These are phyloP conservation scores for Fusarium redolens DNA, from an alignment of 2,329 filamentous ascomycete species.

Conservation along the genomic window DNA sequence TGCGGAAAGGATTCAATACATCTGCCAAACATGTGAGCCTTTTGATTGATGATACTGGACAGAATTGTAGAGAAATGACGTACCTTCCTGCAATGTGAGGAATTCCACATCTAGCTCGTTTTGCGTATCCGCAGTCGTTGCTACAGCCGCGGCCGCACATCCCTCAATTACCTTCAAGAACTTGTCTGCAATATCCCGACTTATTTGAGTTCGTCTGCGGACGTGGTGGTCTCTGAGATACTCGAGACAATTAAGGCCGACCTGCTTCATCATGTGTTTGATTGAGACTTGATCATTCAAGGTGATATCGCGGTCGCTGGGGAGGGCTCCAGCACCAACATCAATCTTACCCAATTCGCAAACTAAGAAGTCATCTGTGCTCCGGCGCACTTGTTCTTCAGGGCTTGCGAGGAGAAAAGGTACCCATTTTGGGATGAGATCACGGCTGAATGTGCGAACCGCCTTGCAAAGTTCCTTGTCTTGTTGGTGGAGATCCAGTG, in stretches of 20 bases:
- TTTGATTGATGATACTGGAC: conserved; percentile 4
- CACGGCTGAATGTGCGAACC: conserved; percentile 40
- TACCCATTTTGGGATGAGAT: conserved; percentile 58
- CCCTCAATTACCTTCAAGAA: conserved; percentile 57
- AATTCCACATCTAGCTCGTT: conserved; percentile 49
- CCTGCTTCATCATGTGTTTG: conserved; percentile 46
- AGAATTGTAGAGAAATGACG: conserved; percentile 10
- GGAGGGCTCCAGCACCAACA: conserved; percentile 35
- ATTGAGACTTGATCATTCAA: conserved; percentile 40
- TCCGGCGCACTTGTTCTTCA: conserved; percentile 55
- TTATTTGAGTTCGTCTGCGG: conserved; percentile 54
- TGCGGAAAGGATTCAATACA: conserved; percentile 61
- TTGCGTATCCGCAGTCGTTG: conserved; percentile 45
- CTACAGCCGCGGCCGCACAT: conserved; percentile 56
- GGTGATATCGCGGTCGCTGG: conserved; percentile 46
- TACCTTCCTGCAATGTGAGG: conserved; percentile 43
- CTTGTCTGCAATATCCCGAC: conserved; percentile 54
- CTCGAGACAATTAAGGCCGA: conserved; percentile 59
- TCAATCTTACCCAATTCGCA: conserved; percentile 55
- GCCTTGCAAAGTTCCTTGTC: conserved; percentile 39
- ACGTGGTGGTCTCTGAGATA: conserved; percentile 62
- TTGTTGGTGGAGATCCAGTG: conserved; percentile 45
- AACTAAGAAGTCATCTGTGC: conserved; percentile 58
- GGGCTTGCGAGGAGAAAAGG: conserved; percentile 62
- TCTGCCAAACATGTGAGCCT: conserved; percentile 43